Conservation (phyloP, 23 red algal genomes). For the Chondrus crispus region DNA sequence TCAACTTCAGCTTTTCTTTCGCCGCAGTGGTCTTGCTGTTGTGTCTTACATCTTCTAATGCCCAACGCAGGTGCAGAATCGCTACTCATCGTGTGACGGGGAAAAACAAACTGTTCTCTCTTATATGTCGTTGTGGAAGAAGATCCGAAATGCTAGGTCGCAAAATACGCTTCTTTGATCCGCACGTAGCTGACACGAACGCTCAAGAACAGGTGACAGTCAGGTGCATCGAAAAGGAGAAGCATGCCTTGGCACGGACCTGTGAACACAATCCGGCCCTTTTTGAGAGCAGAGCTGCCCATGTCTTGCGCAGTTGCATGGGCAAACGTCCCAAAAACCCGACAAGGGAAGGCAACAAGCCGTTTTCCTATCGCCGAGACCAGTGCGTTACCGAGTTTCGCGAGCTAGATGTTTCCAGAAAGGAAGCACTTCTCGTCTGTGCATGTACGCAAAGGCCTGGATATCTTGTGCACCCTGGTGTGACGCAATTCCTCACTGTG, state of each 20-base stretch:
- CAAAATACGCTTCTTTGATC: constrained; percentile 20
- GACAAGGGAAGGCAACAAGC: not conserved
- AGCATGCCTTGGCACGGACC: constrained; percentile 5
- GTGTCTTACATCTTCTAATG: too few relatives aligned
- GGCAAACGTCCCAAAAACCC: constrained; percentile 16
- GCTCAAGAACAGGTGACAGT: constrained; percentile 40
- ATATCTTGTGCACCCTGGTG: constrained; percentile 36
- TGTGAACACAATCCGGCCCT: not conserved
- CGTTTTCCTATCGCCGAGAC: constrained; percentile 4
- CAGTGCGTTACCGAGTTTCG: constrained; percentile 28
- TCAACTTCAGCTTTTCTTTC: too few relatives aligned
- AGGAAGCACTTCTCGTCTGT: constrained; percentile 29
- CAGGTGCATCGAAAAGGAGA: constrained; percentile 1
- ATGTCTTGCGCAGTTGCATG: constrained; percentile 19
- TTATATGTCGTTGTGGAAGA: constrained; percentile 27
- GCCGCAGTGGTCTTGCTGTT: too few relatives aligned
- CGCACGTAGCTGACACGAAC: constrained; percentile 3
- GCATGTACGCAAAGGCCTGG: constrained; percentile 33
- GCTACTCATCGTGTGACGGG: constrained; percentile 41
- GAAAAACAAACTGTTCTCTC: constrained; percentile 37
- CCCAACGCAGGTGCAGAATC: constrained; percentile 2
- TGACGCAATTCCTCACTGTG: constrained; percentile 36
- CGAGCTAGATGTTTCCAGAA: constrained; percentile 27
- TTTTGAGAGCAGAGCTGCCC: constrained; percentile 19
- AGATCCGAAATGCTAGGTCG: constrained; percentile 25